Evolutionary conservation across 768 basidiomycete species (phyloP), one percentile per base, ranked within the genome.

Genomic region (Mycena epipterygia): DNA sequence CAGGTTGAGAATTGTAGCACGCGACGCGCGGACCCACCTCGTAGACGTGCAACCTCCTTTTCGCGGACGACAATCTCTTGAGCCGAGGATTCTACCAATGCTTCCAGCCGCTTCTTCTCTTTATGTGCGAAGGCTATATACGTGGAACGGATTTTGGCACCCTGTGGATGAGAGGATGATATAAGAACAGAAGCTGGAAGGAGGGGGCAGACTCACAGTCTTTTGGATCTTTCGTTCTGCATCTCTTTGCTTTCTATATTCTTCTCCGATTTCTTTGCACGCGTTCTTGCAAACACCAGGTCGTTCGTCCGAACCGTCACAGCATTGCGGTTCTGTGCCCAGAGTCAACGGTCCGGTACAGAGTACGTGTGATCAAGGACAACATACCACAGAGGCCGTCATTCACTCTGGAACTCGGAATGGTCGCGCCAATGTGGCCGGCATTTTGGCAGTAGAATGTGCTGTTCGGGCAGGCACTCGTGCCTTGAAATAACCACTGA

Each of bases 261-360:
- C 89, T 67, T 89, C 88, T 1, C 96, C 96, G 49, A 94, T 85
- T 76, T 92, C 89, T 53, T 86, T 85, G 79, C 98, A 99, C 3
- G 81, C 82, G 79, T 98, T 91, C 39, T 86, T 81, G 79, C 98
- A 99, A 19, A 92, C 85, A 21, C 95, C 95, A 13, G 88, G 80
- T 29, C 84, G 87, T 82, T 99, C 98, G 80, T 99, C 97, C 0
- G 96, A 95, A 16, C 97, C 97, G 74, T 99, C 97, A 76, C 97
- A 99, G 76, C 97, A 99, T 77, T 95, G 89, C 0, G 88, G 86
- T 79, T 99, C 97, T 98, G 73, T 7, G 23, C 5, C 19, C 14
- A 14, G 6, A 25, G 53, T 83, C 46, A 81, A 74, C 57, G 32
- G 39, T 35, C 25, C 35, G 1, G 32, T 23, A 25, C 13, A 17